Percentiles rank a stretch among this genome's conserved stretches.
These are phyloP conservation scores for Ogataea saltuana DNA, from an alignment of 805 yeast genomes.

Conservation along the genomic window DNA sequence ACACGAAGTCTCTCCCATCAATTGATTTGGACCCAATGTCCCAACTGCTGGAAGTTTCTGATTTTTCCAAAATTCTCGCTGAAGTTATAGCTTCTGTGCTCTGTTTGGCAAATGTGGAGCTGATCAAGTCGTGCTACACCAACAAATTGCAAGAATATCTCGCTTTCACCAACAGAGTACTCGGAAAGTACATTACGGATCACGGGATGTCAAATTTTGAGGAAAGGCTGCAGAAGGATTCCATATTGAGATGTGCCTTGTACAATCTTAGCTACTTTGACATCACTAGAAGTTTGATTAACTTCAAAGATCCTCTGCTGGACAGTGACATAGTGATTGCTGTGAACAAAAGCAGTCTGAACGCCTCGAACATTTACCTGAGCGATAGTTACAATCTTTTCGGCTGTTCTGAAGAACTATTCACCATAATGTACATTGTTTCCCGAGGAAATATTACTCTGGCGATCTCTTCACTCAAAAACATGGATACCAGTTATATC, in stretches of 20 bases:
- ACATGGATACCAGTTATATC: constrained; percentile 4
- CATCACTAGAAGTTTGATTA: constrained; percentile 12
- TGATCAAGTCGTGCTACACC: constrained; percentile 11
- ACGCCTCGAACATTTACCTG: constrained; percentile 5
- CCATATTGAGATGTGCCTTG: constrained; percentile 7
- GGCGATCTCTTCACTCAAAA: constrained; percentile 6
- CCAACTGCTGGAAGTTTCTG: not conserved
- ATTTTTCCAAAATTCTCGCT: constrained; percentile 2
- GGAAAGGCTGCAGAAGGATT: constrained; percentile 4
- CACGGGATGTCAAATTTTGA: constrained; percentile 9
- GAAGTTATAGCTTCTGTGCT: constrained; percentile 11
- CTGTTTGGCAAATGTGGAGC: constrained; percentile 10
- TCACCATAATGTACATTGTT: constrained; percentile 11
- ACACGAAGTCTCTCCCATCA: not conserved
- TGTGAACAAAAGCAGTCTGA: constrained; percentile 7
- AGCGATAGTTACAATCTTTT: constrained; percentile 15
- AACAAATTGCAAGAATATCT: constrained; percentile 3
- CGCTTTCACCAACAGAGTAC: constrained; percentile 5
- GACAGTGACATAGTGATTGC: constrained; percentile 14
- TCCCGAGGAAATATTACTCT: constrained; percentile 13
- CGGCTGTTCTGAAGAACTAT: constrained; percentile 15
- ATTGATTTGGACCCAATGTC: not conserved
- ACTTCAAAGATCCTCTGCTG: constrained; percentile 13
- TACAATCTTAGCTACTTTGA: constrained; percentile 13
- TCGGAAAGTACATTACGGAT: constrained; percentile 6